A percentile compares a stretch with the other conserved stretches of the same genome.
Conservation (phyloP, 108 stramenopile genomes). For the Pseudonitzschia delicatissima region DNA sequence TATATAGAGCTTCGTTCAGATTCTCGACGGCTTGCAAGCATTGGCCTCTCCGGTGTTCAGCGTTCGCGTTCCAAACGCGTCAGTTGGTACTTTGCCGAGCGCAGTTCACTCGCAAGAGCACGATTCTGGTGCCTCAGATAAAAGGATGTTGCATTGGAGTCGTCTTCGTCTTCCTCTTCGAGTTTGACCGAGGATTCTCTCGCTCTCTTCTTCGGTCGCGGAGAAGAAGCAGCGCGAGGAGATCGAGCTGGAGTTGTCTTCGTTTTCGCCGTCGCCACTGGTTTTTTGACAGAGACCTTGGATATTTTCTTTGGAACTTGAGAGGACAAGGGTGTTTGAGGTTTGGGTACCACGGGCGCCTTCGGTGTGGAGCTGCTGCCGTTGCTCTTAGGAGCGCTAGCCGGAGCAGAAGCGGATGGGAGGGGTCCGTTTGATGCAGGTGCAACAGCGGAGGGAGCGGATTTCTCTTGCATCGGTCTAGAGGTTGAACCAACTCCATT, state of each 20-base stretch:
- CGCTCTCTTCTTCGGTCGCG: constrained; percentile 36
- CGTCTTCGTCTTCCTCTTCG: constrained; percentile 53
- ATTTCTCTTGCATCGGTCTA: not conserved
- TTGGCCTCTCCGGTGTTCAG: constrained; percentile 55
- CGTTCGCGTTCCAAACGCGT: constrained; percentile 61
- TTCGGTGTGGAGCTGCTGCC: not conserved
- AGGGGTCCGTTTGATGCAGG: not conserved
- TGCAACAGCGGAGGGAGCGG: not conserved
- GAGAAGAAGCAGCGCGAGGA: constrained; percentile 11
- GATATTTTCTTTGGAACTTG: not conserved
- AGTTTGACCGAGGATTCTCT: constrained; percentile 27
- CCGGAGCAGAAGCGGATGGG: not conserved
- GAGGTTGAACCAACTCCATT: constrained; percentile 20
- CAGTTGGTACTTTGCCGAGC: constrained; percentile 50
- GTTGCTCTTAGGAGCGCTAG: not conserved
- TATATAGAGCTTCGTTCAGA: constrained; percentile 35
- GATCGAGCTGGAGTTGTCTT: not conserved
- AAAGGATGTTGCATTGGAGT: constrained; percentile 50
- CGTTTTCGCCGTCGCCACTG: not conserved
- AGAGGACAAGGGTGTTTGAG: constrained; percentile 1
- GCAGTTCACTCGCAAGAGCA: constrained; percentile 70
- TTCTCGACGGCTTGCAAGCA: constrained; percentile 45
- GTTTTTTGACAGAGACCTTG: not conserved
- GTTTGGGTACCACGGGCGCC: not conserved
- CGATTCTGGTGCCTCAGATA: constrained; percentile 78